Evolutionary conservation across 257 asterid species (phyloP), one percentile per base, ranked within the genome.

Genomic region (Coffea eugenioides): DNA sequence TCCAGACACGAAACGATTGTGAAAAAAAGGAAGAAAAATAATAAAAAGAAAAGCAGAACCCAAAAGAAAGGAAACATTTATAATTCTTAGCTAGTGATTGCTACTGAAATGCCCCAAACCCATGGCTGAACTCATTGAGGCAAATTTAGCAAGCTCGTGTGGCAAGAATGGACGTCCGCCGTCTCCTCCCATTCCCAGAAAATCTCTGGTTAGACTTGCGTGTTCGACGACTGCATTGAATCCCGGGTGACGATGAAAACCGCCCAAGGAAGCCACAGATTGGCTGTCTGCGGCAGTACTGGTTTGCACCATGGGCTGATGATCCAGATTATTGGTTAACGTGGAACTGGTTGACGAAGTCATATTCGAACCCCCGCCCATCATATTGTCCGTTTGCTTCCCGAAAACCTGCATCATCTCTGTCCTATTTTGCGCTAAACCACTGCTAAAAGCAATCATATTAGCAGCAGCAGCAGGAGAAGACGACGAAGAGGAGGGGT

Each of bases 121-220:
- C 98, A 94, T 90, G 20, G 92, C 92, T 27, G 97, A 88, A 80
- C 84, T 88, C 91, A 94, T 89, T 13, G 95, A 86, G 54, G 96
- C 98, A 45, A 93, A 92, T 79, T 91, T 93, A 0, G 89, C 95
- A 34, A 92, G 79, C 82, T 95, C 98, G 69, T 91, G 94, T 43
- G 92, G 91, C 82, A 78, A 86, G 67, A 94, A 91, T 62, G 86
- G 88, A 59, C 89, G 87, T 4, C 87, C 92, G 25, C 84, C 89
- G 14, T 86, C 90, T 65, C 89, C 91, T 39, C 94, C 94, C 91
- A 95, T 80, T 31, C 99, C 98, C 4, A 95, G 93, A 87, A 95
- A 95, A 80, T 95, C 98, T 81, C 98, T 88, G 8, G 98, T 94
- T 79, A 92, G 73, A 41, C 93, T 74, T 27, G 8, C 14, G 57